phyloP scores from a whole-genome alignment of 1,284 basidiomycete species.

The Pseudozyma thailandica region DNA sequence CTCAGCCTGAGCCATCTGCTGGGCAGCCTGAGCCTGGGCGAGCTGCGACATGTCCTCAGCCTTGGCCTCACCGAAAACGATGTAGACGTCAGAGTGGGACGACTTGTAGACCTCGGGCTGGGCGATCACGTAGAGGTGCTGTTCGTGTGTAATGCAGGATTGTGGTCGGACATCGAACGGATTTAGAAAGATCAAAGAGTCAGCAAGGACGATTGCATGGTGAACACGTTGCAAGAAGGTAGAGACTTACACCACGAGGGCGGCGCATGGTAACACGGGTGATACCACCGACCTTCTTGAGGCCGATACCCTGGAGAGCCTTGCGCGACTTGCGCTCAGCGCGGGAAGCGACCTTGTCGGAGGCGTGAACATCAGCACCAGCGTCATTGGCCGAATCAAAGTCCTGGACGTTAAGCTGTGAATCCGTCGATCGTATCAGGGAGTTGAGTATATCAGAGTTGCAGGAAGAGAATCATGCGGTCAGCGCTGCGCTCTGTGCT shows the following conservation, averaged over 20 bases:
- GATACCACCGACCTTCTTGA: slow-evolving; percentile 88
- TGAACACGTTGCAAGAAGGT: not conserved
- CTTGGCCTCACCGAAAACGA: slow-evolving; percentile 98
- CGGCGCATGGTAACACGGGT: slow-evolving; percentile 93
- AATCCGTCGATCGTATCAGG: slow-evolving; percentile 49
- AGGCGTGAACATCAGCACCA: slow-evolving; percentile 77
- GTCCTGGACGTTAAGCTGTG: slow-evolving; percentile 69
- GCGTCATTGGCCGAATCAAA: slow-evolving; percentile 75
- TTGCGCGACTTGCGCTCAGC: slow-evolving; percentile 68
- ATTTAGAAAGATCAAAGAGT: not conserved
- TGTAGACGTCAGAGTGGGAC: slow-evolving; percentile 95
- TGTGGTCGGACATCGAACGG: not conserved
- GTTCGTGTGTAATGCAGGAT: not conserved
- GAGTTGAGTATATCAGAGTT: not conserved
- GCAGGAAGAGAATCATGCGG: not conserved
- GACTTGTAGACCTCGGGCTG: slow-evolving; percentile 98
- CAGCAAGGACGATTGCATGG: slow-evolving; percentile 7
- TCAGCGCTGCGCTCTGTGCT: slow-evolving; percentile 1
- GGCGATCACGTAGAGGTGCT: slow-evolving; percentile 92
- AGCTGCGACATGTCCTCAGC: slow-evolving; percentile 90
- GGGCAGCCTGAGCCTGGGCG: slow-evolving; percentile 83
- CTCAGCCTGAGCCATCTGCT: slow-evolving; percentile 77
- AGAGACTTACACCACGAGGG: slow-evolving; percentile 83
- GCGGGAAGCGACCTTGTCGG: slow-evolving; percentile 86
- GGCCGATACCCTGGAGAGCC: slow-evolving; percentile 65